These are phyloP conservation scores for Geotrichum citri-aurantii DNA, from an alignment of 1,139 yeast genomes.

Conservation along the genomic window DNA sequence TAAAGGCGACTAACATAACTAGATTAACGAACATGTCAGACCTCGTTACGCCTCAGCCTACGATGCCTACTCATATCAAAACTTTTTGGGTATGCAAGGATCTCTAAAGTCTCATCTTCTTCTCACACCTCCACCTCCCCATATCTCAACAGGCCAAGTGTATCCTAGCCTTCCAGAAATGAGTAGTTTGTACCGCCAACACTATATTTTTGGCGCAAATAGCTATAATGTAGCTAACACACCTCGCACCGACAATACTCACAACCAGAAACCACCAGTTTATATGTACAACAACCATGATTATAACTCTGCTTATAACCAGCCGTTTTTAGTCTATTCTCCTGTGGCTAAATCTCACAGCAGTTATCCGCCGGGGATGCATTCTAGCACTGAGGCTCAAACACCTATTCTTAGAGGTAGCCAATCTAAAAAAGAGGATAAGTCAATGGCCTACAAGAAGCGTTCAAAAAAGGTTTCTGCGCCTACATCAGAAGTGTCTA, in stretches of 20 bases:
- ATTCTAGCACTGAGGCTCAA: not conserved
- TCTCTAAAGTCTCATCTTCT: constrained; percentile 11
- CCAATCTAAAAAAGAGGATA: not conserved
- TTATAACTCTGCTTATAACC: constrained; percentile 9
- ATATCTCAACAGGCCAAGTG: constrained; percentile 5
- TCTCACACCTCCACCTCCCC: constrained; percentile 9
- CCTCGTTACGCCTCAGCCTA: constrained; percentile 10
- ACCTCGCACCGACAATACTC: not conserved
- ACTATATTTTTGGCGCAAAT: constrained; percentile 3
- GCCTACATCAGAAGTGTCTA: not conserved
- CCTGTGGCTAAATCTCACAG: constrained; percentile 4
- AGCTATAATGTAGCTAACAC: constrained; percentile 4
- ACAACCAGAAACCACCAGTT: constrained; percentile 6
- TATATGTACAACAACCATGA: constrained; percentile 5
- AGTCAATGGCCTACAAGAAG: not conserved
- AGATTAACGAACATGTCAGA: constrained; percentile 11
- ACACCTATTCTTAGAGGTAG: not conserved
- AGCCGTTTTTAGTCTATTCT: constrained; percentile 11
- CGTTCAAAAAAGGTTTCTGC: not conserved
- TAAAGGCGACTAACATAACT: not conserved
- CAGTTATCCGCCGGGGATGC: not conserved
- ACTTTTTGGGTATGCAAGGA: constrained; percentile 2
- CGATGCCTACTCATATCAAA: constrained; percentile 9
- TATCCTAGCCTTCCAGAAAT: constrained; percentile 16
- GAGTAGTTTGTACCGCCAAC: constrained; percentile 14